A percentile compares a stretch with the other conserved stretches of the same genome.
Evolutionary conservation across 2,329 filamentous ascomycete genomes (phyloP).

Genomic region (Aspergillus neoniger): DNA sequence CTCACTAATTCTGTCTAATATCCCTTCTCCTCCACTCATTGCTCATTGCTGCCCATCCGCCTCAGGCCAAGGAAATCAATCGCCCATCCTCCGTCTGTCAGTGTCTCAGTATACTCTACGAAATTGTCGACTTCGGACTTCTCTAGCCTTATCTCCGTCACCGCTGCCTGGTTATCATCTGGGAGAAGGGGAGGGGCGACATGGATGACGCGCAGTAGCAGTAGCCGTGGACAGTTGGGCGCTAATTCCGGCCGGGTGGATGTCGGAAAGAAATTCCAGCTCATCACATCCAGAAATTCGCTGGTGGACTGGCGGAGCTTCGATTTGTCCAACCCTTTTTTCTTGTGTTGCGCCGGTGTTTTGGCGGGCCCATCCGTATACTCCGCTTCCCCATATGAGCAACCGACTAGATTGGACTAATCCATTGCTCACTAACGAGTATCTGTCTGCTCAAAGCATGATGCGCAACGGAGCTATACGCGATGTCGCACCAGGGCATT

Average conservation of each 20-base stretch:
- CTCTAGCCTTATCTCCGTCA: background rate
- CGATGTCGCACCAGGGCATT: background rate
- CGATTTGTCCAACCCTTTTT: background rate
- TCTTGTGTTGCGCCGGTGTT: background rate
- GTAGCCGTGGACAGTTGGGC: background rate
- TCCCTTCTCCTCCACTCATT: background rate
- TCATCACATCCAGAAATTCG: background rate
- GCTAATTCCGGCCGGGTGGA: background rate
- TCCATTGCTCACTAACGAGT: background rate
- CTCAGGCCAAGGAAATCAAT: conserved; percentile 1
- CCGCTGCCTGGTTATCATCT: background rate
- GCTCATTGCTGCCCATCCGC: conserved; percentile 5
- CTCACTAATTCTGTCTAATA: background rate
- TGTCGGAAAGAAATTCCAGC: conserved; percentile 4
- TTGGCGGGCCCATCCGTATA: background rate
- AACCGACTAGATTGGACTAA: background rate
- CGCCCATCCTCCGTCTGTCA: background rate
- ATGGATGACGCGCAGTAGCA: conserved; percentile 1
- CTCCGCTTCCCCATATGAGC: background rate
- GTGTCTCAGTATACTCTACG: background rate
- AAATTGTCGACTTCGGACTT: too few relatives aligned
- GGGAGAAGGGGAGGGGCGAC: background rate
- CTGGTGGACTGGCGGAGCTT: background rate
- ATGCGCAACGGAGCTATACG: background rate
- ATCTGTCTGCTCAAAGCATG: background rate